Evolutionary conservation across 495 filamentous ascomycete genomes (phyloP).

Genomic region (Cetradonia linearis): DNA sequence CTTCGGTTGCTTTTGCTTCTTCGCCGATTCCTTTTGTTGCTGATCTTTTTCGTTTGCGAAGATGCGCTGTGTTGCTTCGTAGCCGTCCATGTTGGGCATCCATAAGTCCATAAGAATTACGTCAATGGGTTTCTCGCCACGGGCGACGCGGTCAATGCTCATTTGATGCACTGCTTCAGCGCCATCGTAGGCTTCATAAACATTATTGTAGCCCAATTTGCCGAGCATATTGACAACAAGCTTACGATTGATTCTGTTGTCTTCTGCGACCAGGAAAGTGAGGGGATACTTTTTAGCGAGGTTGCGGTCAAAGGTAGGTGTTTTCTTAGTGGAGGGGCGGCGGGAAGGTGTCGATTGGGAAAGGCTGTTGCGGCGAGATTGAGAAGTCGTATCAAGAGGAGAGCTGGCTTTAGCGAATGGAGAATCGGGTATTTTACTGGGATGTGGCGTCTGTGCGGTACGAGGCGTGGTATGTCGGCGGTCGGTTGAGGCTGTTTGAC

Average conservation of each 20-base stretch:
- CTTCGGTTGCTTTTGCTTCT: conserved; percentile 11
- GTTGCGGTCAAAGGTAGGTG: conserved; percentile 24
- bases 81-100: conserved; percentile 81
- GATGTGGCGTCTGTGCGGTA: conserved; percentile 22
- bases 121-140: conserved; percentile 40
- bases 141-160: conserved; percentile 24
- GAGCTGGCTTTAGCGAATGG: conserved; percentile 31
- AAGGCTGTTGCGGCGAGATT: conserved; percentile 22
- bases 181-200: conserved; percentile 64
- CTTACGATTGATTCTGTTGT: conserved; percentile 71
- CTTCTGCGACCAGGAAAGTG: conserved; percentile 66
- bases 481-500: conserved; percentile 14
- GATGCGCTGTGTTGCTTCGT: conserved; percentile 60
- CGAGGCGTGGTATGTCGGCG: conserved; percentile 20
- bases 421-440: conserved; percentile 27
- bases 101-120: conserved; percentile 74
- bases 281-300: conserved; percentile 53
- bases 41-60: conserved; percentile 40
- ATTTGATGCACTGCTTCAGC: conserved; percentile 61
- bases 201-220: conserved; percentile 56
- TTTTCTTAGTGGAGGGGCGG: conserved; percentile 20
- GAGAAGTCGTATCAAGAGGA: conserved; percentile 23
- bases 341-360: conserved; percentile 13
- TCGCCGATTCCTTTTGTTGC: neutral
- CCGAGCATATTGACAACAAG: conserved; percentile 60